Evolutionary conservation across 2,329 filamentous ascomycete species (phyloP), one percentile per base, ranked within the genome.

Genomic region (Fusarium sp.): DNA sequence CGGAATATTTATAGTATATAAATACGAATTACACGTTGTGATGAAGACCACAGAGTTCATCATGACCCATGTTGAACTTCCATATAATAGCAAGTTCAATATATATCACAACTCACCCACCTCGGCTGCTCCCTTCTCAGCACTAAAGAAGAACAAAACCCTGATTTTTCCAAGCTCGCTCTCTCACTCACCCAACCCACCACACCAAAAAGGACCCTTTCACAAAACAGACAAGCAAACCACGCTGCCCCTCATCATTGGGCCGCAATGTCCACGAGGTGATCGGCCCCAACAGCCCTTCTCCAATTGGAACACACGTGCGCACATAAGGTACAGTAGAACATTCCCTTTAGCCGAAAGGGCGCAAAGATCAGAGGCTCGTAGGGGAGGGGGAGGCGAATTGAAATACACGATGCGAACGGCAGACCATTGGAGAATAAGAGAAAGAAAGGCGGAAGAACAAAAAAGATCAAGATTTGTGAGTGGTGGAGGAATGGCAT

Each of bases 101-200:
- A 49, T 37, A 46, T 35, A 51, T 49, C 49, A 56, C 43, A 49
- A 43, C 30, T 54, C 32, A 40, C 22, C 5, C 24, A 63, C 63
- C 63, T 62, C 64, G 63, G 57, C 48, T 67, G 32, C 47, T 67
- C 57, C 62, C 65, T 49, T 37, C 10, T 20, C 37, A 30, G 33
- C 33, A 35, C 33, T 15, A 17, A 35, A 35, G 17, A 7, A 50
- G 20, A 26, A 50, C 24, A 48, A 56, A 48, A 62, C 50, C 61
- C 56, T 59, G 55, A 43, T 56, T 56, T 61, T 52, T 24, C 14
- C 7, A 50, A 24, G 45, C 32, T 35, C 20, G 26, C 41, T 59
- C 39, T 45, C 24, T 58, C 41, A 53, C 70, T 73, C 64, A 62
- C 69, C 68, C 71, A 69, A 72, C 62, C 70, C 67, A 72, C 70